Percentiles rank a stretch among this genome's conserved stretches.
phyloP scores from a whole-genome alignment of 2,329 filamentous ascomycete species.

The Aureobasidium sp. region DNA sequence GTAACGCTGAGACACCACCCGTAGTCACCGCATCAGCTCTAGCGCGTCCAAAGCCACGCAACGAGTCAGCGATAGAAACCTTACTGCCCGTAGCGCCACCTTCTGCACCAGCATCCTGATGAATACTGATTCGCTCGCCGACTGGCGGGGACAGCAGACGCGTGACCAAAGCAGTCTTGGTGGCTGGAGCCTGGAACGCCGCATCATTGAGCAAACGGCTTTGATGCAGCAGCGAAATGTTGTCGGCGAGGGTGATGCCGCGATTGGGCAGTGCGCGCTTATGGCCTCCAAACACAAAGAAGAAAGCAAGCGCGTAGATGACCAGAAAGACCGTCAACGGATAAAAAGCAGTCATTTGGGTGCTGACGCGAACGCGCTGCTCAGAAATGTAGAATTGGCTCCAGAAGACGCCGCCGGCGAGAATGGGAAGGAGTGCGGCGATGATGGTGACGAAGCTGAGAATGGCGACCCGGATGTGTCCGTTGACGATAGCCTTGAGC shows the following conservation, averaged over 20 bases:
- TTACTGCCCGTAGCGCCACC: constrained; percentile 23
- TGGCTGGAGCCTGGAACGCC: constrained; percentile 61
- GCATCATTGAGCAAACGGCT: constrained; percentile 65
- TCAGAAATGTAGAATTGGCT: constrained; percentile 53
- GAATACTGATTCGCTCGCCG: constrained; percentile 40
- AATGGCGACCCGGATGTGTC: constrained; percentile 59
- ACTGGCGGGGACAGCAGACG: constrained; percentile 53
- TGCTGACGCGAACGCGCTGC: constrained; percentile 56
- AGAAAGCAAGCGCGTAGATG: constrained; percentile 59
- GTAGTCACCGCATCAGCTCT: constrained; percentile 19
- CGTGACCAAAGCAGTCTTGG: constrained; percentile 61
- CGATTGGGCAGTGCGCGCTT: constrained; percentile 62
- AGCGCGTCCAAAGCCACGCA: constrained; percentile 29
- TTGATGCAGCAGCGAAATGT: constrained; percentile 70
- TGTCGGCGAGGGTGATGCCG: constrained; percentile 65
- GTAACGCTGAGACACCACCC: constrained; percentile 19
- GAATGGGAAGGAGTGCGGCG: constrained; percentile 57
- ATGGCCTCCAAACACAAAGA: constrained; percentile 51
- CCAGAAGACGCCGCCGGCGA: constrained; percentile 67
- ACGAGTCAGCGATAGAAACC: constrained; percentile 25
- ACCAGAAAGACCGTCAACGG: constrained; percentile 67
- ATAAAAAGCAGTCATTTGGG: constrained; percentile 64
- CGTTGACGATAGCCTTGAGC: constrained; percentile 51
- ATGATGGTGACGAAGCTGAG: constrained; percentile 54
- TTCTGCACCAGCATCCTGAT: constrained; percentile 20